These are phyloP conservation scores for Leccinum variicolor DNA, from an alignment of 768 basidiomycete genomes.

Conservation along the genomic window DNA sequence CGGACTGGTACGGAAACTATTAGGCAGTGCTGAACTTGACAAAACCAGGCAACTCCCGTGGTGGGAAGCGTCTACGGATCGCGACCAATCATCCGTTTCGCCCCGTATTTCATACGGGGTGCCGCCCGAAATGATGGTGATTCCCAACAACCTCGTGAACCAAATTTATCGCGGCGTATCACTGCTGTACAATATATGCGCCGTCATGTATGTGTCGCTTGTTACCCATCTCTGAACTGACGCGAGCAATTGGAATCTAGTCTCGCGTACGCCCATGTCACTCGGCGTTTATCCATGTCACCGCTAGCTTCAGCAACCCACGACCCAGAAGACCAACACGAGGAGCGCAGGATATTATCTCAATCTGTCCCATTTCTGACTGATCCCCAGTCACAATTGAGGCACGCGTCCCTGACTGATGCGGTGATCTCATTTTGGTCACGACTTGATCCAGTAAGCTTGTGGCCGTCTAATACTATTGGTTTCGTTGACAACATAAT, in stretches of 20 bases:
- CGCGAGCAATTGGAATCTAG: slow-evolving; percentile 32
- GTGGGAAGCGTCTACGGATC: slow-evolving; percentile 53
- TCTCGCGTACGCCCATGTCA: slow-evolving; percentile 64
- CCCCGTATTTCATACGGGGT: slow-evolving; percentile 28
- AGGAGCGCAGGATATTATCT: slow-evolving; percentile 47
- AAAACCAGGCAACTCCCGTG: slow-evolving; percentile 57
- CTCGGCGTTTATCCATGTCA: slow-evolving; percentile 58
- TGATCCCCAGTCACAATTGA: slow-evolving; percentile 54
- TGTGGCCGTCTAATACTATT: not conserved
- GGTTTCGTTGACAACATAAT: slow-evolving; percentile 10
- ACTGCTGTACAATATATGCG: slow-evolving; percentile 67
- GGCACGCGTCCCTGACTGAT: slow-evolving; percentile 47
- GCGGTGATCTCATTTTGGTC: slow-evolving; percentile 68
- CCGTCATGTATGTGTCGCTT: slow-evolving; percentile 53
- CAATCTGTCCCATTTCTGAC: slow-evolving; percentile 62
- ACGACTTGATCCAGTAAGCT: slow-evolving; percentile 42
- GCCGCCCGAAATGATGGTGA: slow-evolving; percentile 41
- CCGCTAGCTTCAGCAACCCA: slow-evolving; percentile 46
- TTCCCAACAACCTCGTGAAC: slow-evolving; percentile 46
- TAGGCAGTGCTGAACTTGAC: slow-evolving; percentile 55
- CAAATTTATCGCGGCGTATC: slow-evolving; percentile 36
- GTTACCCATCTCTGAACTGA: not conserved
- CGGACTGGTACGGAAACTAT: slow-evolving; percentile 54
- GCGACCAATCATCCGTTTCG: not conserved
- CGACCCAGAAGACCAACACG: slow-evolving; percentile 42